phyloP scores from a whole-genome alignment of 225 moss, liverwort and hornwort genomes.

The Pleurozium schreberi region DNA sequence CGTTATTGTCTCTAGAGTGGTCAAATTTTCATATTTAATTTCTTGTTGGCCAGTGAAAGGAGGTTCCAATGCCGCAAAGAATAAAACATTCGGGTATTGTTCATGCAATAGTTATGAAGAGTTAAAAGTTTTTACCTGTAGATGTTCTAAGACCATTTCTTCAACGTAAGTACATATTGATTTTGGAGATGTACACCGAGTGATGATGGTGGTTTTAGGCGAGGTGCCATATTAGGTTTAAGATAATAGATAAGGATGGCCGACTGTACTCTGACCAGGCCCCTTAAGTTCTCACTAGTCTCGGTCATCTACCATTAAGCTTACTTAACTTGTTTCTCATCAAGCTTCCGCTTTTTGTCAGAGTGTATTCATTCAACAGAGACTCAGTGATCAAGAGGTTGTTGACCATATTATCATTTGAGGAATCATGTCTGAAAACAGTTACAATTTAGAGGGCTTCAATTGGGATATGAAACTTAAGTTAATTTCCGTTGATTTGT shows the following conservation, averaged over 20 bases:
- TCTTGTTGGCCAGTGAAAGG: neutral
- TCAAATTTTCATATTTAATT: neutral
- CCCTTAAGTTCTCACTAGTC: neutral
- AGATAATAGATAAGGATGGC: no score
- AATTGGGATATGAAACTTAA: neutral
- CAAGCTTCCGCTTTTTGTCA: neutral
- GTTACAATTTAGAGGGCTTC: neutral
- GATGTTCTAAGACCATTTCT: neutral
- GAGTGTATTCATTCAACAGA: neutral
- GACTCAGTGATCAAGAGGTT: neutral
- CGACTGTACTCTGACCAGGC: neutral
- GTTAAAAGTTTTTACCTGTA: neutral
- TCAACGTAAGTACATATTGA: neutral
- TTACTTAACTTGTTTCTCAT: neutral
- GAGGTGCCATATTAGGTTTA: no score
- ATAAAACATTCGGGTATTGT: rapidly evolving
- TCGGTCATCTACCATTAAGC: neutral
- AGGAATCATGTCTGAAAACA: neutral
- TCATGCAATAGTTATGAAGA: neutral
- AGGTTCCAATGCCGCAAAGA: rapidly evolving
- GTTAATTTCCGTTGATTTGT: no score
- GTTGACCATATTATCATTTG: neutral
- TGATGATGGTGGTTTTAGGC: neutral
- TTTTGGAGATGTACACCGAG: neutral
- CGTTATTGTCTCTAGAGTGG: rapidly evolving